A percentile compares a stretch with the other conserved stretches of the same genome.
phyloP scores from a whole-genome alignment of 768 basidiomycete genomes.

The Stropharia rugosoannulata region DNA sequence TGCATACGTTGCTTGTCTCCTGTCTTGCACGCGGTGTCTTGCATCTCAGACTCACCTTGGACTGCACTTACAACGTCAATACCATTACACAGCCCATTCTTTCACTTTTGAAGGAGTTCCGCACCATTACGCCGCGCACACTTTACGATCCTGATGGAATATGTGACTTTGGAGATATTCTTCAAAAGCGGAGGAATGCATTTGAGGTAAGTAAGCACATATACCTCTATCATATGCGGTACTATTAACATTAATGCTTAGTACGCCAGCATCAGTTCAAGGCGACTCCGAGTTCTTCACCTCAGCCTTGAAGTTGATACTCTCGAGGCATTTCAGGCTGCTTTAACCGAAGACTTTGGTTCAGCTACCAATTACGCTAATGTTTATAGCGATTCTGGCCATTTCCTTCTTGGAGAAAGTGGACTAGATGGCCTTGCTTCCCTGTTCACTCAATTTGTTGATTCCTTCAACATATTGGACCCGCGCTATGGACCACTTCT shows the following conservation, averaged over 20 bases:
- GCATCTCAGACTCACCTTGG: not conserved
- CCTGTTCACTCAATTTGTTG: not conserved
- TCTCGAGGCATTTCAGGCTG: not conserved
- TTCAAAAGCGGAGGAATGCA: not conserved
- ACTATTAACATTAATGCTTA: not conserved
- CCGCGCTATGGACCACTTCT: not conserved
- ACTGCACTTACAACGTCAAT: not conserved
- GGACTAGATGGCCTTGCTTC: not conserved
- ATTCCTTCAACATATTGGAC: not conserved
- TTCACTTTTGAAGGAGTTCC: not conserved
- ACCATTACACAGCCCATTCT: not conserved
- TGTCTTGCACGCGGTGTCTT: not conserved
- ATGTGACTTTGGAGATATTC: not conserved
- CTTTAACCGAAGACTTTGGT: slow-evolving; percentile 1
- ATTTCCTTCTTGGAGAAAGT: not conserved
- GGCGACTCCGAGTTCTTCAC: not conserved
- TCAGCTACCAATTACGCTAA: not conserved
- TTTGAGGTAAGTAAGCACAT: not conserved
- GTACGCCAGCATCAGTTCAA: not conserved
- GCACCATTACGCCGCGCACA: not conserved
- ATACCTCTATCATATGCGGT: not conserved
- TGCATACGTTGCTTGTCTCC: not conserved
- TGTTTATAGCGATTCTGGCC: not conserved
- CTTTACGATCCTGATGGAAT: slow-evolving; percentile 1
- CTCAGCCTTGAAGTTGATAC: not conserved